Evolutionary conservation across 768 basidiomycete species (phyloP).

Genomic region (Imleria badia): DNA sequence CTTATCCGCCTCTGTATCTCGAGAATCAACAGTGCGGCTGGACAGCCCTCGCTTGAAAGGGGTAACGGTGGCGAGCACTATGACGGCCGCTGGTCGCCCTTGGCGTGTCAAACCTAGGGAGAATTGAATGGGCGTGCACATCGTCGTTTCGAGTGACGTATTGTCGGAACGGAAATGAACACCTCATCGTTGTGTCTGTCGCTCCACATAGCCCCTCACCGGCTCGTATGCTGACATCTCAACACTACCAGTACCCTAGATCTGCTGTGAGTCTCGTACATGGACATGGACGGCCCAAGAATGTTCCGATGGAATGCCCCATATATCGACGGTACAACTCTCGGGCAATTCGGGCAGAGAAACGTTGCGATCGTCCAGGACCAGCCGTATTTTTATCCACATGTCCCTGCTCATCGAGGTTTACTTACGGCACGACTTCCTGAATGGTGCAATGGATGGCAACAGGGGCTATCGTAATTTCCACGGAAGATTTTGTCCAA

Average conservation of each 20-base stretch:
- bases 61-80: background rate
- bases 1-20: too few relatives aligned
- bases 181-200: background rate
- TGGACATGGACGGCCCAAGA: background rate
- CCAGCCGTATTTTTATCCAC: background rate
- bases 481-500: background rate
- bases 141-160: background rate
- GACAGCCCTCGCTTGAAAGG: background rate
- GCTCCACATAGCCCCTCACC: background rate
- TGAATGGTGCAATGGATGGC: background rate
- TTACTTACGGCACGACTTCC: background rate
- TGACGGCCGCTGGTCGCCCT: background rate
- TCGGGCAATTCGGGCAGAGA: background rate
- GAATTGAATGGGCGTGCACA: background rate
- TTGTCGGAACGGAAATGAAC: constrained; percentile 16
- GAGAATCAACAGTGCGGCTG: background rate
- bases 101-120: background rate
- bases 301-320: background rate
- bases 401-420: background rate
- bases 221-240: background rate
- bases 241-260: background rate
- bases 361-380: background rate
- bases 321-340: background rate
- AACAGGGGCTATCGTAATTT: background rate
- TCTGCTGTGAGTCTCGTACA: background rate